Conservation (phyloP, 1,284 basidiomycete species). For the Pseudozyma pruni region DNA sequence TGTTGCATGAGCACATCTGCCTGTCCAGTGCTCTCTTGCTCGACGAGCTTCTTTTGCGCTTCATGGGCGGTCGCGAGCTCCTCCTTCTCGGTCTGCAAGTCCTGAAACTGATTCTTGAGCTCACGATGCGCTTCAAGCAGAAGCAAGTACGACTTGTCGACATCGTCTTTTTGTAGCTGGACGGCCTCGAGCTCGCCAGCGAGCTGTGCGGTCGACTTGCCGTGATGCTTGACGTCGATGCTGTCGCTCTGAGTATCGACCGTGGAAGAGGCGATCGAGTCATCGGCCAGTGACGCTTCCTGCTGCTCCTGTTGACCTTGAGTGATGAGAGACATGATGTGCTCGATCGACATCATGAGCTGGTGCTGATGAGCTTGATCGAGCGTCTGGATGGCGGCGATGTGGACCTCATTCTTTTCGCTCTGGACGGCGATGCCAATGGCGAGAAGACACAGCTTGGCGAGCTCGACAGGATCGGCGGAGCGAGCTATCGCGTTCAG, state of each 20-base stretch:
- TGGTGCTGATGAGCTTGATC: slow-evolving; percentile 80
- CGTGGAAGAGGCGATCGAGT: slow-evolving; percentile 21
- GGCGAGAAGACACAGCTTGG: slow-evolving; percentile 82
- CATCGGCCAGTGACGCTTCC: slow-evolving; percentile 14
- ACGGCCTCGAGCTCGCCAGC: slow-evolving; percentile 77
- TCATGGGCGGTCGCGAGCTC: slow-evolving; percentile 38
- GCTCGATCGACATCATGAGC: slow-evolving; percentile 77
- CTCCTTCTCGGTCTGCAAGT: slow-evolving; percentile 45
- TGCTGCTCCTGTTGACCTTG: slow-evolving; percentile 35
- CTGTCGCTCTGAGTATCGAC: neutral
- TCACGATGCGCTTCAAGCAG: slow-evolving; percentile 81
- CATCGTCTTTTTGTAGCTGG: slow-evolving; percentile 68
- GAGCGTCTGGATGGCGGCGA: slow-evolving; percentile 82
- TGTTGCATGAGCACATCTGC: slow-evolving; percentile 53
- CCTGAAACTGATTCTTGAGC: slow-evolving; percentile 74
- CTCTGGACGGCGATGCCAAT: slow-evolving; percentile 91
- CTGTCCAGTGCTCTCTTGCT: slow-evolving; percentile 44
- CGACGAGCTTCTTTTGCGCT: slow-evolving; percentile 43
- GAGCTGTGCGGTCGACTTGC: slow-evolving; percentile 66
- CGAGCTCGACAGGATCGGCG: slow-evolving; percentile 75
- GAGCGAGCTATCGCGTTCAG: slow-evolving; percentile 77
- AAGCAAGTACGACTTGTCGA: slow-evolving; percentile 80
- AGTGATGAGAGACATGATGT: slow-evolving; percentile 41
- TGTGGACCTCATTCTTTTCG: slow-evolving; percentile 78
- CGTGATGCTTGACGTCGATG: slow-evolving; percentile 14